Evolutionary conservation across 2,329 filamentous ascomycete species (phyloP).

Genomic region (Dactylella cylindrospora): DNA sequence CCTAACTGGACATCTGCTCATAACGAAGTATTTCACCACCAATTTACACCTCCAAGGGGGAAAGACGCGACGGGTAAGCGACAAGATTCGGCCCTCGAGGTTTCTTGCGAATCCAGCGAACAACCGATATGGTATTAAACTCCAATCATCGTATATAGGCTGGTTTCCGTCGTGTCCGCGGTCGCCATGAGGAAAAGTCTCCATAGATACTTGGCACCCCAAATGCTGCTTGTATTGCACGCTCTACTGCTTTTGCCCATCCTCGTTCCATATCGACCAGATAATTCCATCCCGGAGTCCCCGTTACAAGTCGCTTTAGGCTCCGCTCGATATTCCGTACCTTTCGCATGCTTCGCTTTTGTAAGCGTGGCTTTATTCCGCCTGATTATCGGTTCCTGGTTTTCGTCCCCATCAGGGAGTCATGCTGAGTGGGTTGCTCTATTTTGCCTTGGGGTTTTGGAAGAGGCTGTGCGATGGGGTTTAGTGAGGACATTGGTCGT

Average conservation of each 20-base stretch:
- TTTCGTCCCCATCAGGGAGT: slow-evolving; percentile 5
- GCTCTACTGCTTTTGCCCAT: slow-evolving; percentile 27
- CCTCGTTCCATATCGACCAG: slow-evolving; percentile 30
- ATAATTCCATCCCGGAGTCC: slow-evolving; percentile 35
- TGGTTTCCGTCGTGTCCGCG: slow-evolving; percentile 9
- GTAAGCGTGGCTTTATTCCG: slow-evolving; percentile 16
- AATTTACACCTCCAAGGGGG: too few species aligned
- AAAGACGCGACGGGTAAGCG: too few species aligned
- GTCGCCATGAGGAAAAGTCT: slow-evolving; percentile 34
- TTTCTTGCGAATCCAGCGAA: too few species aligned
- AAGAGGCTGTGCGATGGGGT: slow-evolving; percentile 31
- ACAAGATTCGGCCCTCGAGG: too few species aligned
- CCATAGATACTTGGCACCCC: slow-evolving; percentile 29
- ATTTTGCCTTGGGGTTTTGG: slow-evolving; percentile 23
- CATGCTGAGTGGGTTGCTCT: slow-evolving; percentile 8
- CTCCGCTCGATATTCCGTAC: slow-evolving; percentile 30
- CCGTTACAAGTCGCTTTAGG: slow-evolving; percentile 26
- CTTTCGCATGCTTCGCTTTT: slow-evolving; percentile 28
- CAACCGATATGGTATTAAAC: too few species aligned
- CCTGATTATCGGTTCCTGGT: slow-evolving; percentile 1
- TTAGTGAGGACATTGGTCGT: slow-evolving; percentile 21
- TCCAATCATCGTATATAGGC: too few species aligned
- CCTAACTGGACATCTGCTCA: too few species aligned
- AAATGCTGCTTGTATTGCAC: slow-evolving; percentile 21
- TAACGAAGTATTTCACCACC: too few species aligned